phyloP scores from a whole-genome alignment of 176 grass and related monocot genomes.

The Bothriochloa decipiens region DNA sequence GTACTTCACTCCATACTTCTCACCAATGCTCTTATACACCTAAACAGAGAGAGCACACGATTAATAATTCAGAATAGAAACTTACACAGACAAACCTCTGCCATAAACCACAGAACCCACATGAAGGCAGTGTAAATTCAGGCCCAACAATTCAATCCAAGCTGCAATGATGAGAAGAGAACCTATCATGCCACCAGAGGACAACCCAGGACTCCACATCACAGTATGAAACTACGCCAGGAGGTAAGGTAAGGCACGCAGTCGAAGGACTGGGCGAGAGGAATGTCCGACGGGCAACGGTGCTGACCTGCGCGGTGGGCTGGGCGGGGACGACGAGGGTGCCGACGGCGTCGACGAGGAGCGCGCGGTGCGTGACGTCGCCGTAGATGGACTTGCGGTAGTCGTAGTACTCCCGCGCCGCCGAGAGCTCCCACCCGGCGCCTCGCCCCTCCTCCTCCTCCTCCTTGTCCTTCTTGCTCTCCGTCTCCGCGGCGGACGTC shows the following conservation, averaged over 20 bases:
- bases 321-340: constrained; percentile 75
- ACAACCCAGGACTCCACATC: neutral
- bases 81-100: neutral
- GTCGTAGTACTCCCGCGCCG: constrained; percentile 70
- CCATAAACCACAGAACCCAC: neutral
- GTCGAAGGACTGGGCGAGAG: neutral
- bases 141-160: neutral
- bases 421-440: constrained; percentile 60
- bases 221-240: too few species aligned
- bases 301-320: constrained; percentile 74
- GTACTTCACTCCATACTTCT: constrained; percentile 80
- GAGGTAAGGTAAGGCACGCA: neutral
- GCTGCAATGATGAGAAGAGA: neutral
- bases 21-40: constrained; percentile 80
- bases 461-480: constrained; percentile 4
- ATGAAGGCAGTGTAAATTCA: neutral
- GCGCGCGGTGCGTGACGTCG: constrained; percentile 75
- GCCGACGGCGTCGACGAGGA: constrained; percentile 85
- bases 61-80: neutral
- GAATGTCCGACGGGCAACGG: neutral
- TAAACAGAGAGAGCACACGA: constrained; percentile 20
- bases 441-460: neutral
- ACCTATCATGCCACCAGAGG: neutral
- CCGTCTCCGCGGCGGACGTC: constrained; percentile 24
- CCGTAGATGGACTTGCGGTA: constrained; percentile 83